Base-by-base conservation (phyloP, 192 early-diverging fungal genomes). In the Coemansia guatemalensis region DNA sequence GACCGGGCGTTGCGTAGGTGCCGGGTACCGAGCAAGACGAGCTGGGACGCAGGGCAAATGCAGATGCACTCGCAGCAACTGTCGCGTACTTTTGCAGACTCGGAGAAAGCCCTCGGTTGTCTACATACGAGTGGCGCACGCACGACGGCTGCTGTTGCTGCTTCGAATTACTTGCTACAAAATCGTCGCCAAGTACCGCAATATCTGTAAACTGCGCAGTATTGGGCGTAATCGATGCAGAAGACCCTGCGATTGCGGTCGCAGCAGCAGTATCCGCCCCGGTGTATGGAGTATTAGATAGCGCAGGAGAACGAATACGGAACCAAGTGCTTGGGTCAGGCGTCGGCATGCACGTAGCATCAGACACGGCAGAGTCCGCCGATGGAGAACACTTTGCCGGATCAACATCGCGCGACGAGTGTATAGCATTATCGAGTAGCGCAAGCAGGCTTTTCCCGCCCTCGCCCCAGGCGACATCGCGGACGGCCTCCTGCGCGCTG, bases 401-500 rank as follows among this genome's bases (percentile, higher is more conserved):
- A 18, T 32, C 64, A 0, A 25, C 62, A 21, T 39, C 53, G 48
- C 54, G 56, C 7, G 67, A 58, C 14, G 64, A 39, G 41, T 81
- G 78, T 12, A 81, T 81, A 14, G 78, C 78, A 35, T 68, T 81
- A 41, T 68, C 65, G 12, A 80, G 68, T 56, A 80, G 65, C 30
- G 68, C 54, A 24, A 80, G 58, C 2, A 80, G 68, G 50, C 67
- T 80, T 27, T 63, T 65, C 25, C 78, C 78, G 50, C 78, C 78
- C 58, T 80, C 78, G n/a, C 78, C 78, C 78, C 78, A 80, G 32
- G 78, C 78, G 48, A 80, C 66, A 39, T 80, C 78, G 51, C 78
- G 71, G 25, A 80, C 78, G 14, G 78, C 69, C 21, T 80, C 78
- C 59, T 74, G 78, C 14, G 73, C 68, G 25, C 44, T 63, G 0